Conservation (phyloP, 108 stramenopile species). For the Cylindrotheca closterium region DNA sequence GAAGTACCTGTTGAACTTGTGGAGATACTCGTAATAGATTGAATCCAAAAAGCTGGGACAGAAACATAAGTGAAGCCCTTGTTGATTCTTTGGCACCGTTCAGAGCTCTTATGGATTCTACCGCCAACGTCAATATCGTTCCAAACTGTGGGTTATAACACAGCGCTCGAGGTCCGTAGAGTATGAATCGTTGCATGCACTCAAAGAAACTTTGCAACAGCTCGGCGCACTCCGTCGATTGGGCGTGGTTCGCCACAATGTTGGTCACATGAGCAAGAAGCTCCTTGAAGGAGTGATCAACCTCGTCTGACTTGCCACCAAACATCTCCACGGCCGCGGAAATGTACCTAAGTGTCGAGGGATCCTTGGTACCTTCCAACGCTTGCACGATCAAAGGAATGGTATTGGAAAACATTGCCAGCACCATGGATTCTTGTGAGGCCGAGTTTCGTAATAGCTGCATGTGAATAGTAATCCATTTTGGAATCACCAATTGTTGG, state of each 20-base stretch:
- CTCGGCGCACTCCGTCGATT: constrained; percentile 28
- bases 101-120: constrained; percentile 48
- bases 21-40: constrained; percentile 36
- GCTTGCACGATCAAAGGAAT: constrained; percentile 54
- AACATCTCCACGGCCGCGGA: constrained; percentile 60
- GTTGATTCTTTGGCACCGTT: constrained; percentile 47
- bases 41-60: constrained; percentile 66
- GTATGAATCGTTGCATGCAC: constrained; percentile 44
- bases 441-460: constrained; percentile 46
- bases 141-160: constrained; percentile 37
- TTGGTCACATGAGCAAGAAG: constrained; percentile 47
- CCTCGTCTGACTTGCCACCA: constrained; percentile 17
- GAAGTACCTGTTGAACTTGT: constrained; percentile 7
- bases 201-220: constrained; percentile 52
- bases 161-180: constrained; percentile 55
- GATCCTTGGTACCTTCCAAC: constrained; percentile 45
- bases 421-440: constrained; percentile 17
- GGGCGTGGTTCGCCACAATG: constrained; percentile 23
- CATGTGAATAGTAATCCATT: constrained; percentile 36
- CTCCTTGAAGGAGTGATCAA: constrained; percentile 29
- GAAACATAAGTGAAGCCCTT: constrained; percentile 46
- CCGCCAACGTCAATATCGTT: constrained; percentile 37
- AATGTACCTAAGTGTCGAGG: constrained; percentile 47
- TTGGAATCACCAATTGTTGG: constrained; percentile 6
- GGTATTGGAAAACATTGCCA: constrained; percentile 36